Evolutionary conservation across 768 basidiomycete species (phyloP), one percentile per base, ranked within the genome.

Genomic region (Termitomyces eurrhizus): DNA sequence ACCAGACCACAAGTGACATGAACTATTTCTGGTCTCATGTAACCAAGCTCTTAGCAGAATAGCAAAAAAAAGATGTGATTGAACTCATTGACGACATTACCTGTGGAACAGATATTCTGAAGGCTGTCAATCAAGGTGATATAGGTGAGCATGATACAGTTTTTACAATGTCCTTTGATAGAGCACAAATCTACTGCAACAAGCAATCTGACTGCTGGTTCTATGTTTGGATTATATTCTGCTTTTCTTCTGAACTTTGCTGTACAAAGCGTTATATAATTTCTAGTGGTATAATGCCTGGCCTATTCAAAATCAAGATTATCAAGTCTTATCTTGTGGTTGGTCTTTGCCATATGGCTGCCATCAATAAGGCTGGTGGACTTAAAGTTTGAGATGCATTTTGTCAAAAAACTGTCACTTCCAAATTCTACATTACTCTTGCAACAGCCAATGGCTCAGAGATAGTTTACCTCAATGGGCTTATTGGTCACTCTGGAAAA

Each of bases 211-310:
- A 66, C 39, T 66, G 65, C 49, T 66, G 62, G 61, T 62, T 66
- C 0, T 62, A 21, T 67, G 72, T 78, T 0, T 75, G 72, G 70
- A 56, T 75, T 0, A 46, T 78, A 0, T 6, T 72, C 1, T 66
- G 70, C 49, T 64, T 69, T 1, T 42, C 64, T 0, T 74, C 72
- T 0, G 62, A 62, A 3, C 26, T 60, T 0, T 64, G 69, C 0
- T 74, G 72, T 61, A 72, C 73, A 48, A 75, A 74, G 46, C n/a
- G 37, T 2, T 56, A 63, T 55, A 63, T 77, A 6, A 54, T 75
- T 52, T 73, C 72, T 41, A 69, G 70, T 12, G 62, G 67, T 0
- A 51, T 73, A n/a, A 68, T 74, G 24, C 70, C 69, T 13, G 74
- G 77, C 0, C 75, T 69, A 0, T 67, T 73, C 1, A 73, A 75